A percentile compares a stretch with the other conserved stretches of the same genome.
These are phyloP conservation scores for Eucalyptus leucophloia DNA, from an alignment of 345 rosid genomes.

Conservation along the genomic window DNA sequence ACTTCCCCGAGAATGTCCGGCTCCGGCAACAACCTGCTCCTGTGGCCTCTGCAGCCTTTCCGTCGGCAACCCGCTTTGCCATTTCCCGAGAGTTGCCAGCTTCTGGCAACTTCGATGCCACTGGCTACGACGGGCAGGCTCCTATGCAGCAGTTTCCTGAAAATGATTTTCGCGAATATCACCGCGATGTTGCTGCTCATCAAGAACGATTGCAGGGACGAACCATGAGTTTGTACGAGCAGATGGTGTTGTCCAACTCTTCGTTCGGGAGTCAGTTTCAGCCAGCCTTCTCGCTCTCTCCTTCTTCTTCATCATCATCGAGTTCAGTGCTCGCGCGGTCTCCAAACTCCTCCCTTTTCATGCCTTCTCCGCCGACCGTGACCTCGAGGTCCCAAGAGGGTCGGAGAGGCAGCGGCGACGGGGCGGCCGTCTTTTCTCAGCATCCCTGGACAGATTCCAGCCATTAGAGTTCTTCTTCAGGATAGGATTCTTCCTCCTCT, in stretches of 20 bases:
- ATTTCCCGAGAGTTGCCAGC: slow-evolving; percentile 10
- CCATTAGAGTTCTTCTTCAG: slow-evolving; percentile 5
- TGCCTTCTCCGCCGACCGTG: not conserved
- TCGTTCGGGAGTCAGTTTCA: slow-evolving; percentile 7
- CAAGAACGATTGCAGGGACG: not conserved
- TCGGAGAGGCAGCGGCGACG: not conserved
- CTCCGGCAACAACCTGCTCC: slow-evolving; percentile 22
- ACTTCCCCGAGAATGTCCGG: slow-evolving; percentile 83
- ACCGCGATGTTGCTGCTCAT: not conserved
- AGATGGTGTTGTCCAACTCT: slow-evolving; percentile 4
- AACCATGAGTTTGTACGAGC: slow-evolving; percentile 18
- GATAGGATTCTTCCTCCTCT: not conserved
- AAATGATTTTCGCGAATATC: not conserved
- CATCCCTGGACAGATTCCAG: slow-evolving; percentile 8
- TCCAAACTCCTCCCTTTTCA: not conserved
- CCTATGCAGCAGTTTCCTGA: not conserved
- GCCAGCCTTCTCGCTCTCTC: slow-evolving; percentile 2
- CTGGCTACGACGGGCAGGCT: not conserved
- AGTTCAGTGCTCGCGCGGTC: not conserved
- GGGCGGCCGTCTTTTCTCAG: not conserved
- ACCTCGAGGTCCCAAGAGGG: not conserved
- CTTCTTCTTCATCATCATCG: not conserved
- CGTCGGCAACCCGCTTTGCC: slow-evolving; percentile 8
- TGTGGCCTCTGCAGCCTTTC: not conserved
- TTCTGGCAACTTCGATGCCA: slow-evolving; percentile 7